phyloP scores from a whole-genome alignment of 2,329 filamentous ascomycete genomes.

The Byssoonygena ceratinophila region DNA sequence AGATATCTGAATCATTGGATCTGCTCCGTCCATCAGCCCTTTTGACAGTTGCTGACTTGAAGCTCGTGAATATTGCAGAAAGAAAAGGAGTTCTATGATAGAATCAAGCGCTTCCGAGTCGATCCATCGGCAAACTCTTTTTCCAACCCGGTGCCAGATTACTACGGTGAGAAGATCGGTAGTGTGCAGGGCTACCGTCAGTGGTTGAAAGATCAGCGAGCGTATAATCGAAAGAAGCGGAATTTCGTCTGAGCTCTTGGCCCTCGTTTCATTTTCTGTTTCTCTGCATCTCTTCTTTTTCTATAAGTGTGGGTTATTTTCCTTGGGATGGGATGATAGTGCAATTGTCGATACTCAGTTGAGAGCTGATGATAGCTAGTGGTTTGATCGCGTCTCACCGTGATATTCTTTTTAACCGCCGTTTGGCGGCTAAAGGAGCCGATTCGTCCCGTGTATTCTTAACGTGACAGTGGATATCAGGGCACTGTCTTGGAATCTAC shows the following conservation, averaged over 20 bases:
- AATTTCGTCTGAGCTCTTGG: conserved; percentile 28
- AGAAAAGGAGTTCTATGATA: conserved; percentile 84
- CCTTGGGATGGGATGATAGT: no score
- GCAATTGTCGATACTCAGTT: no score
- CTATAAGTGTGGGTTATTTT: background rate
- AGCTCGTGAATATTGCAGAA: conserved; percentile 51
- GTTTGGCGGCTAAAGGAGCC: no score
- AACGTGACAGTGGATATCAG: no score
- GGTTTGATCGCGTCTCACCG: no score
- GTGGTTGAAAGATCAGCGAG: conserved; percentile 95
- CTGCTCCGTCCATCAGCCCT: no score
- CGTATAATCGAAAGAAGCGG: conserved; percentile 81
- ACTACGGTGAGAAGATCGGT: conserved; percentile 96
- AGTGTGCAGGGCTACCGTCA: conserved; percentile 83
- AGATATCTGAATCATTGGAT: no score
- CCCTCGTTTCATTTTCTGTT: background rate
- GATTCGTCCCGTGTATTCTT: no score
- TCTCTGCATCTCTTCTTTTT: background rate
- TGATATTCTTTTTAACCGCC: no score
- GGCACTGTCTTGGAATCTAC: no score
- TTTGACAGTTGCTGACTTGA: conserved; percentile 6
- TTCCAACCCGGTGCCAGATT: conserved; percentile 89
- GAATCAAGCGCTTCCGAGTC: conserved; percentile 84
- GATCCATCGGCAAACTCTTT: conserved; percentile 83
- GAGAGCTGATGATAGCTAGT: no score